A percentile compares a stretch with the other conserved stretches of the same genome.
These are phyloP conservation scores for Aspergillus unguis DNA, from an alignment of 2,329 filamentous ascomycete species.

Conservation along the genomic window DNA sequence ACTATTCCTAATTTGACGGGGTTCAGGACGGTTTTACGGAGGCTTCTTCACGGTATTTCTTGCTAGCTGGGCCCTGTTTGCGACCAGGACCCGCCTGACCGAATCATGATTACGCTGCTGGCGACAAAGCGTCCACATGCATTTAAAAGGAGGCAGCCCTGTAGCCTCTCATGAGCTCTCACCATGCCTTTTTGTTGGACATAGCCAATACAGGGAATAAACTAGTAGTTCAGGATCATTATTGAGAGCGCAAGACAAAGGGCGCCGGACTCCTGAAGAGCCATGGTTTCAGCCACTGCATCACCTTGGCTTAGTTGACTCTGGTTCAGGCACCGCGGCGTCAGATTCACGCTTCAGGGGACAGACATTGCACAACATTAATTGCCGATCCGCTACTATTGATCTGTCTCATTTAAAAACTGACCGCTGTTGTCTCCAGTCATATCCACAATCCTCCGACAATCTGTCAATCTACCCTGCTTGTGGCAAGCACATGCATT, in stretches of 20 bases:
- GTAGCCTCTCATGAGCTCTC: not conserved
- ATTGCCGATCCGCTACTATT: not conserved
- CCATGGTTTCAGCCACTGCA: conserved; percentile 20
- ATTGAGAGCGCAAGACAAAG: not conserved
- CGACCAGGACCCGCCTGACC: conserved; percentile 22
- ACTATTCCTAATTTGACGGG: conserved; percentile 3
- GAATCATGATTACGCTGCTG: conserved; percentile 13
- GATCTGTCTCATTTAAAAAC: not conserved
- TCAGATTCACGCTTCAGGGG: conserved; percentile 3
- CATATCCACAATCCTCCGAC: not conserved
- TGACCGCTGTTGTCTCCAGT: not conserved
- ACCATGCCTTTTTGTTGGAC: not conserved
- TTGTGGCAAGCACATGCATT: not conserved
- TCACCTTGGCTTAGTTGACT: conserved; percentile 13
- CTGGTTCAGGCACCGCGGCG: conserved; percentile 17
- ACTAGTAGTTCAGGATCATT: not conserved
- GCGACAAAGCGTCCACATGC: conserved; percentile 1
- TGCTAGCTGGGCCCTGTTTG: conserved; percentile 9
- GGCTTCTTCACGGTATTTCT: conserved; percentile 3
- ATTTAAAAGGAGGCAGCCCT: conserved; percentile 1
- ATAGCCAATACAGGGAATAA: no score
- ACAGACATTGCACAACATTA: not conserved
- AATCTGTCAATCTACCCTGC: not conserved
- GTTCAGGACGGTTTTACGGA: not conserved
- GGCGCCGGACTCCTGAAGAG: not conserved